Evolutionary conservation across 176 grass and related monocot genomes (phyloP).

Genomic region (Lolium multiflorum): DNA sequence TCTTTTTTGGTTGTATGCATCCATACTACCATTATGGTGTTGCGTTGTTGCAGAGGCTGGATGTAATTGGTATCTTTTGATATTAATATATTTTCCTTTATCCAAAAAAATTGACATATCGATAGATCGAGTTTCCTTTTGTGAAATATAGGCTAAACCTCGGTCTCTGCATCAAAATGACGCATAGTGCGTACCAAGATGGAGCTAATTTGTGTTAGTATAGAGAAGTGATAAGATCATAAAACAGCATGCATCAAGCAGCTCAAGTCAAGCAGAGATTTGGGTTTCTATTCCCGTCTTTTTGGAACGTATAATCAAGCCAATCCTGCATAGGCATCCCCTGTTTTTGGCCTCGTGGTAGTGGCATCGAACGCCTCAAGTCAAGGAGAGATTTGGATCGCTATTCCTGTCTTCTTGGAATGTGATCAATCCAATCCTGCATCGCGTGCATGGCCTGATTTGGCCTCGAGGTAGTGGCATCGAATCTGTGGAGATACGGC

Average conservation of each 20-base stretch:
- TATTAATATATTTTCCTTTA: no score
- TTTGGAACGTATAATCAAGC: constrained; percentile 9
- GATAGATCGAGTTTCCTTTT: no score
- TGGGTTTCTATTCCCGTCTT: constrained; percentile 34
- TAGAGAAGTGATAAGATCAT: not conserved
- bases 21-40: no score
- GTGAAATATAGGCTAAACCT: no score
- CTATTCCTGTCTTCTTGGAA: constrained; percentile 38
- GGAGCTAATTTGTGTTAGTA: no score
- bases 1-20: no score
- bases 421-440: not conserved
- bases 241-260: constrained; percentile 2
- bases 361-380: constrained; percentile 8
- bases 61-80: no score
- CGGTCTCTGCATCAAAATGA: no score
- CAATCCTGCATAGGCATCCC: not conserved
- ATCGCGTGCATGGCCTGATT: constrained; percentile 13
- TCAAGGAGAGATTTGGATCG: constrained; percentile 37
- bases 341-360: not conserved
- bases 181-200: no score
- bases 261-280: constrained; percentile 33
- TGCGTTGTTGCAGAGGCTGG: no score
- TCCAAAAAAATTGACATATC: no score
- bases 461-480: constrained; percentile 3
- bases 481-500: constrained; percentile 16